Conservation (phyloP, 441 rosid species). For the Euphorbia celastroides region DNA sequence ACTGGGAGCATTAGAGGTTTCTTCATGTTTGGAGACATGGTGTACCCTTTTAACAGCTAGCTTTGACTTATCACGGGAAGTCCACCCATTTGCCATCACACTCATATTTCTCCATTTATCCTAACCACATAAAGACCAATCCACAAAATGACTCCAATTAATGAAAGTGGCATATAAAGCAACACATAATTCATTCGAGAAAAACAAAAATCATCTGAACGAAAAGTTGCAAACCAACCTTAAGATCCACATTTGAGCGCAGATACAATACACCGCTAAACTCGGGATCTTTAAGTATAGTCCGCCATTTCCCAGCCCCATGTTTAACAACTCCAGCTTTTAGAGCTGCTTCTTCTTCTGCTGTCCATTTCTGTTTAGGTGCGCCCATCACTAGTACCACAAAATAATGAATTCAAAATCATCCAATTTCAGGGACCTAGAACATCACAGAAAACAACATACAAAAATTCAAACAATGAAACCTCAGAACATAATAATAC, state of each 20-base stretch:
- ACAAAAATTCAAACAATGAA: not conserved
- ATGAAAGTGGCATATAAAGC: not conserved
- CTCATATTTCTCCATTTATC: conserved; percentile 99
- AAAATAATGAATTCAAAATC: conserved; percentile 12
- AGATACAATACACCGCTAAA: conserved; percentile 67
- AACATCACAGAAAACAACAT: not conserved
- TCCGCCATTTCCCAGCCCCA: conserved; percentile 98
- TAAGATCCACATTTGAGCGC: conserved; percentile 95
- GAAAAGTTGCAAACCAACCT: conserved; percentile 45
- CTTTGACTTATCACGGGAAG: conserved; percentile 75
- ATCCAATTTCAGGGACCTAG: conserved; percentile 7
- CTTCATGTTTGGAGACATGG: conserved; percentile 54
- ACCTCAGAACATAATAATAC: not conserved
- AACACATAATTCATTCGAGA: not conserved
- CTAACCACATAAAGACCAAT: conserved; percentile 28
- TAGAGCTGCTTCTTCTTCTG: conserved; percentile 91
- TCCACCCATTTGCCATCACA: conserved; percentile 93
- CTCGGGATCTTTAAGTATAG: conserved; percentile 91
- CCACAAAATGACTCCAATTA: conserved; percentile 4
- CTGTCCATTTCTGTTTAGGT: conserved; percentile 97
- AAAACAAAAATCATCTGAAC: not conserved
- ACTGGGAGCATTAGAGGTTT: conserved; percentile 30
- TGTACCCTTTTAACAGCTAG: conserved; percentile 51
- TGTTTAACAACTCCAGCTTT: conserved; percentile 93
- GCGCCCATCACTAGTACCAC: conserved; percentile 66